phyloP scores from a whole-genome alignment of 345 rosid species.

The Rhodomyrtus tomentosa region DNA sequence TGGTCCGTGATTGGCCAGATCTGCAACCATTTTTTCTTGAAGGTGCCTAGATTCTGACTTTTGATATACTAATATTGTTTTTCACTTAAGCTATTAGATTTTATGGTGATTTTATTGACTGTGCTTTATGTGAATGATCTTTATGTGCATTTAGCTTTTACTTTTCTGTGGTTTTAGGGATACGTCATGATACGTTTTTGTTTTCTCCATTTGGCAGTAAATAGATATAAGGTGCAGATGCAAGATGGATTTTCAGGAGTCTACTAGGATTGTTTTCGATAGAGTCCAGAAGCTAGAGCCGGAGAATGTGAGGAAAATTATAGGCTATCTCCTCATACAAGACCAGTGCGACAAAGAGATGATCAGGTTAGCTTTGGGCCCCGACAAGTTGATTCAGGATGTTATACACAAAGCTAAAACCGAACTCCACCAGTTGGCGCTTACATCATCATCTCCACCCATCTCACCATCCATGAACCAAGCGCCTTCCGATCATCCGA shows the following conservation, averaged over 20 bases:
- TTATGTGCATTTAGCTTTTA: not conserved
- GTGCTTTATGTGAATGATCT: not conserved
- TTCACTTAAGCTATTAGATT: not conserved
- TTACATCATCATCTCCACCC: slow-evolving; percentile 13
- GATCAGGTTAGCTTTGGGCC: slow-evolving; percentile 25
- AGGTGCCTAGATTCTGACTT: not conserved
- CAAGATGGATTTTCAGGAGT: slow-evolving; percentile 38
- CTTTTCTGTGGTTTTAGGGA: not conserved
- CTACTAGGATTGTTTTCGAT: slow-evolving; percentile 25
- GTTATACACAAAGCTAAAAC: slow-evolving; percentile 27
- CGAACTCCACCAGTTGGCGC: slow-evolving; percentile 21
- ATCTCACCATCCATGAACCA: slow-evolving; percentile 22
- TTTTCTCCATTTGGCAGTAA: slow-evolving; percentile 4
- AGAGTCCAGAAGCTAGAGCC: slow-evolving; percentile 44
- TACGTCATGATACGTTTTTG: not conserved
- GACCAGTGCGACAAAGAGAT: slow-evolving; percentile 32
- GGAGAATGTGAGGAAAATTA: slow-evolving; percentile 33
- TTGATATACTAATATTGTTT: not conserved
- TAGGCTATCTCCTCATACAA: slow-evolving; percentile 38
- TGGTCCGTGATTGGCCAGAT: not conserved
- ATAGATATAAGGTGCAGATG: not conserved
- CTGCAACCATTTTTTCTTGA: not conserved
- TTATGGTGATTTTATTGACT: not conserved
- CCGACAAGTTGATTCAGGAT: slow-evolving; percentile 36
- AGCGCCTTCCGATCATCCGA: slow-evolving; percentile 4